These are phyloP conservation scores for Canna indica DNA, from an alignment of 176 grass and related monocot species.

Conservation along the genomic window DNA sequence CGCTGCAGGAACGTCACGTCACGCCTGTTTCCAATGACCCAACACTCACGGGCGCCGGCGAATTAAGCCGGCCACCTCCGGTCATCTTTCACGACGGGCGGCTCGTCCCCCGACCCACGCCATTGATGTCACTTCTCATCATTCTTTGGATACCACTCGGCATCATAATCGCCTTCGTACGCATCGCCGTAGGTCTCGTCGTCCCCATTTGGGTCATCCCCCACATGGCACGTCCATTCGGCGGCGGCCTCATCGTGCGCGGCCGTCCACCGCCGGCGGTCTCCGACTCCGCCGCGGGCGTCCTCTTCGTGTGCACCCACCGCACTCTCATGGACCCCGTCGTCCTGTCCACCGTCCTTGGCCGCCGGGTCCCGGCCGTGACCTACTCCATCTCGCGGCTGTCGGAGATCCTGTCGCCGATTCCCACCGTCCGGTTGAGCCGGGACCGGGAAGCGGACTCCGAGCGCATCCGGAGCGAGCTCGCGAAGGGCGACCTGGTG, in stretches of 20 bases:
- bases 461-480: conserved; percentile 36
- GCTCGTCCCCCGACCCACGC: conserved; percentile 56
- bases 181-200: conserved; percentile 51
- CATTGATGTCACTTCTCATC: conserved; percentile 56
- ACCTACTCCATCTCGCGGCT: conserved; percentile 77
- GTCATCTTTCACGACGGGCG: conserved; percentile 94
- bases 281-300: conserved; percentile 21
- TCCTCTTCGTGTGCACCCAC: conserved; percentile 93
- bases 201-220: conserved; percentile 54
- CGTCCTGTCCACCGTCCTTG: conserved; percentile 45
- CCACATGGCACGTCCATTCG: conserved; percentile 40
- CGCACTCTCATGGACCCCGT: conserved; percentile 76
- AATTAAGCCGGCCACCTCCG: conserved; percentile 28
- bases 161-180: conserved; percentile 47
- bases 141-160: conserved; percentile 87
- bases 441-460: conserved; percentile 45
- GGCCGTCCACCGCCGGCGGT: conserved; percentile 30
- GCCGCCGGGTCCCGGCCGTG: conserved; percentile 50
- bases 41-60: neutral
- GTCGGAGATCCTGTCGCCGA: conserved; percentile 60
- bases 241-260: conserved; percentile 50
- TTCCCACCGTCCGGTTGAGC: conserved; percentile 52
- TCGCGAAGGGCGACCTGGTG: conserved; percentile 52
- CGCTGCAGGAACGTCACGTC: neutral
- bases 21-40: conserved; percentile 19